Evolutionary conservation across 1,284 basidiomycete genomes (phyloP).

Genomic region (Ustilago trichophora): DNA sequence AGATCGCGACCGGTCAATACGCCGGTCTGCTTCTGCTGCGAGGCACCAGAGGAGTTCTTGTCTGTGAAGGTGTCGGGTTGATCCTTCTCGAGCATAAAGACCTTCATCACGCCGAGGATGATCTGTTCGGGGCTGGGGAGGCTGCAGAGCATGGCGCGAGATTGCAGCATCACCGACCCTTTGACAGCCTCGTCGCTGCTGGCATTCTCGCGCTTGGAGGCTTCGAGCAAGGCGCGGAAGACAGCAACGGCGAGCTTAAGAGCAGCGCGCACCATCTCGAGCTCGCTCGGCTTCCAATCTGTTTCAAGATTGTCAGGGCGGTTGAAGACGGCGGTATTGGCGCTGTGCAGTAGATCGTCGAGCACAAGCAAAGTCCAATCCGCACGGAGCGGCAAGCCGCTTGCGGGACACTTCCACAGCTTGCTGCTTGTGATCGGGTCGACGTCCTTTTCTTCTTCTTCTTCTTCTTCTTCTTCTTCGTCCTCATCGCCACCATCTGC

Average conservation of each 20-base stretch:
- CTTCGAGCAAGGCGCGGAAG: slow-evolving; percentile 23
- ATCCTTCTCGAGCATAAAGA: slow-evolving; percentile 82
- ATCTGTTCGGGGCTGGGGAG: slow-evolving; percentile 46
- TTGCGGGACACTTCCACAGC: slow-evolving; percentile 67
- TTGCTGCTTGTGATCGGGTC: slow-evolving; percentile 60
- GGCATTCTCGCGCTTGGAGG: background rate
- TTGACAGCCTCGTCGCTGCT: background rate
- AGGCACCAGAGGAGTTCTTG: slow-evolving; percentile 6
- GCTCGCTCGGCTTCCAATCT: slow-evolving; percentile 82
- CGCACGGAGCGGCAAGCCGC: slow-evolving; percentile 74
- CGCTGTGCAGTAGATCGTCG: slow-evolving; percentile 76
- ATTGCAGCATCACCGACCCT: background rate
- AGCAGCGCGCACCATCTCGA: slow-evolving; percentile 77
- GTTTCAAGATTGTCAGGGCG: slow-evolving; percentile 78
- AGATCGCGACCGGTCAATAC: slow-evolving; percentile 71
- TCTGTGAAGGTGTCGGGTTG: slow-evolving; percentile 35
- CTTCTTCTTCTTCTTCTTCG: slow-evolving; percentile 32
- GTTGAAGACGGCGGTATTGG: slow-evolving; percentile 57
- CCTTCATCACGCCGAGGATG: slow-evolving; percentile 83
- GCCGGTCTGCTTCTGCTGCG: slow-evolving; percentile 34
- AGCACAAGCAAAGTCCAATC: slow-evolving; percentile 82
- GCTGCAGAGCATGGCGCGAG: slow-evolving; percentile 14
- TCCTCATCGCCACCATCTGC: slow-evolving; percentile 60
- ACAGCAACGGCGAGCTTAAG: slow-evolving; percentile 72
- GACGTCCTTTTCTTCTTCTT: slow-evolving; percentile 24